phyloP scores from a whole-genome alignment of 257 asterid species.

The Solanum chiquidenum region DNA sequence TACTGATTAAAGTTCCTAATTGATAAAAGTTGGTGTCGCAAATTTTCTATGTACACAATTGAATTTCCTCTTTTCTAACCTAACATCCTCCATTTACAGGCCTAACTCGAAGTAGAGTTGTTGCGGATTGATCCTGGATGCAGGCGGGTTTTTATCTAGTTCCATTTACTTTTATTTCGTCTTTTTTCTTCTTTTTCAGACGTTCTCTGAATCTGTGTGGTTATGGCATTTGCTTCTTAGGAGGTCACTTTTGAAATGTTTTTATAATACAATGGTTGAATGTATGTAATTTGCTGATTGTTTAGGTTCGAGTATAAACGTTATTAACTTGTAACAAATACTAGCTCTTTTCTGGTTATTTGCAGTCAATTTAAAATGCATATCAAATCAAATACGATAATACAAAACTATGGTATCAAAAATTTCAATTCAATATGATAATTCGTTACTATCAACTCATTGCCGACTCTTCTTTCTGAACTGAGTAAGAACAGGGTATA shows the following conservation, averaged over 20 bases:
- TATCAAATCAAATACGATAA: background rate
- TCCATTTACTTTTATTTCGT: background rate
- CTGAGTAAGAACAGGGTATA: constrained; percentile 11
- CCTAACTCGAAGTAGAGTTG: background rate
- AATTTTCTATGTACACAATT: background rate
- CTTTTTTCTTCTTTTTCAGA: background rate
- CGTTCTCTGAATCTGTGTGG: background rate
- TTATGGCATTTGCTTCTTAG: background rate
- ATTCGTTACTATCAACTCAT: background rate
- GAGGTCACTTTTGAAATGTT: background rate
- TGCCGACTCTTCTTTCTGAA: background rate
- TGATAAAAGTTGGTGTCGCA: background rate
- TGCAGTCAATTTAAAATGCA: background rate
- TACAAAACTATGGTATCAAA: background rate
- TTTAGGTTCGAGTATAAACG: background rate
- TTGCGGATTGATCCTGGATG: background rate
- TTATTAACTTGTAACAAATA: background rate
- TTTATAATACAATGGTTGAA: background rate
- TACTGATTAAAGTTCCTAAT: background rate
- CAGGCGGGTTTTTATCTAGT: background rate
- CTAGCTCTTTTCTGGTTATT: background rate
- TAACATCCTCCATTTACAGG: background rate
- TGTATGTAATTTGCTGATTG: background rate
- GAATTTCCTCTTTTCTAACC: background rate
- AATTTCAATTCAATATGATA: background rate